These are phyloP conservation scores for Scheffersomyces ergatensis DNA, from an alignment of 805 yeast species.

Conservation along the genomic window DNA sequence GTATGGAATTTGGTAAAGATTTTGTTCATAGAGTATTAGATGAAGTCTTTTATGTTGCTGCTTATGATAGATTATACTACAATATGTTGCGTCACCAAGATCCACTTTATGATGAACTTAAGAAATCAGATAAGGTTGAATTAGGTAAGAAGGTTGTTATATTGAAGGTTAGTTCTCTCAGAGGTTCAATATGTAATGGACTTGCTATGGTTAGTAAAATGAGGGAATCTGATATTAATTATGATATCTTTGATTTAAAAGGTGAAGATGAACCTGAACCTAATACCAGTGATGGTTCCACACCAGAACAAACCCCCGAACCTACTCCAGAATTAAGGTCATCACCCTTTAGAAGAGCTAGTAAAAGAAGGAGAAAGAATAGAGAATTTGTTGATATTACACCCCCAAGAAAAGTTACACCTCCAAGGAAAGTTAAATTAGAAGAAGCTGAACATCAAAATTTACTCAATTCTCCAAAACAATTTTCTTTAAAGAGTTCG, in stretches of 20 bases:
- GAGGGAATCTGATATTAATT: conserved; percentile 6
- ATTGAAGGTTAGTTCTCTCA: conserved; percentile 12
- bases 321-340: background rate
- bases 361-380: background rate
- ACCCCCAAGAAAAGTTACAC: too few relatives aligned
- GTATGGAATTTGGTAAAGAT: conserved; percentile 7
- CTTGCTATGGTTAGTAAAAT: conserved; percentile 14
- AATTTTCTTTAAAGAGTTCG: too few relatives aligned
- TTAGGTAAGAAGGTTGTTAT: conserved; percentile 3
- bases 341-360: background rate
- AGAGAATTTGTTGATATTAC: background rate
- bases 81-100: conserved; percentile 2
- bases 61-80: conserved; percentile 22
- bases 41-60: conserved; percentile 24
- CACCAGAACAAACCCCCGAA: background rate
- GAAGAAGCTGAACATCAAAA: too few relatives aligned
- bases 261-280: background rate
- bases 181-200: conserved; percentile 4
- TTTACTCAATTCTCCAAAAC: too few relatives aligned
- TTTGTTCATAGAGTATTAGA: conserved; percentile 13
- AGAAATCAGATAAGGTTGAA: conserved; percentile 1
- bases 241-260: conserved; percentile 1
- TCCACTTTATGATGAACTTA: conserved; percentile 4
- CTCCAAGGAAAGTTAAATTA: too few relatives aligned
- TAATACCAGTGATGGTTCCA: background rate